Evolutionary conservation across 176 grass and related monocot genomes (phyloP).

Genomic region (Urochloa ruziziensis): DNA sequence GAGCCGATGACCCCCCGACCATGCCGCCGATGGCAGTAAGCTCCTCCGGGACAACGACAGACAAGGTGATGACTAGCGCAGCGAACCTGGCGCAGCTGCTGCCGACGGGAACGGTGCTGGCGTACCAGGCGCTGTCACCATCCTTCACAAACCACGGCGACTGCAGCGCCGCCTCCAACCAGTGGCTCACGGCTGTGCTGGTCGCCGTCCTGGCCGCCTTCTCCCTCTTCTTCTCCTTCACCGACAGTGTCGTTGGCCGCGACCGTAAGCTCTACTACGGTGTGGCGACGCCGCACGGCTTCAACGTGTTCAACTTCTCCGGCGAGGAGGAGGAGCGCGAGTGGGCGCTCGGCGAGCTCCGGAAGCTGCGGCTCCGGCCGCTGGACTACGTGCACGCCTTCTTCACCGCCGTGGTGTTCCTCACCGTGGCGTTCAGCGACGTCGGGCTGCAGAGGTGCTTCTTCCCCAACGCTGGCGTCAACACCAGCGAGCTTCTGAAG

Average conservation of each 20-base stretch:
- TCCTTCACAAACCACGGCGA: conserved; percentile 61
- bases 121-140: conserved; percentile 58
- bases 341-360: neutral
- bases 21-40: neutral
- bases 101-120: conserved; percentile 54
- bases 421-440: conserved; percentile 43
- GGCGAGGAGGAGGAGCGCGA: neutral
- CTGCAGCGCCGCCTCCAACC: conserved; percentile 21
- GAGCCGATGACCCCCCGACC: neutral
- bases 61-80: conserved; percentile 36
- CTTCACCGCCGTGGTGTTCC: conserved; percentile 37
- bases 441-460: conserved; percentile 26
- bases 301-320: conserved; percentile 39
- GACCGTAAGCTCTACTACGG: conserved; percentile 59
- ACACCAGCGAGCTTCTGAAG: conserved; percentile 14
- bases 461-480: neutral
- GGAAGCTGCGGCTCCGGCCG: neutral
- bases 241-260: conserved; percentile 35
- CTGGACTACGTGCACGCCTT: conserved; percentile 40
- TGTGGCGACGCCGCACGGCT: conserved; percentile 23
- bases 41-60: neutral
- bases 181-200: conserved; percentile 12
- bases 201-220: neutral
- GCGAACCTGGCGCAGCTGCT: conserved; percentile 44
- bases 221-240: conserved; percentile 32